phyloP scores from a whole-genome alignment of 495 filamentous ascomycete species.

The Geopyxis carbonaria region DNA sequence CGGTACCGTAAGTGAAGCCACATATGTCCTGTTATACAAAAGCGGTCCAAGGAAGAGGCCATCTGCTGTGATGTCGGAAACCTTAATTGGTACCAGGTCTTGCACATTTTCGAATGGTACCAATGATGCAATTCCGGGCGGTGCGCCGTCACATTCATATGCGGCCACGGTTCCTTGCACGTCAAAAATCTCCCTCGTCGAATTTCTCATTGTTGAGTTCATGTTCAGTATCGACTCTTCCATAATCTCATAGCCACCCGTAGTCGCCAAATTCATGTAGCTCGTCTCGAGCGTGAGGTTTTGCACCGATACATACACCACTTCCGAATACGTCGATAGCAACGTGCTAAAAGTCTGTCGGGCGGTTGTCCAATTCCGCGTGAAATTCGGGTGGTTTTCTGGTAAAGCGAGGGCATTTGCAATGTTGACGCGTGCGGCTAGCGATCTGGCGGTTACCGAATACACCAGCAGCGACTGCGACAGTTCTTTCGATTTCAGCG shows the following conservation, averaged over 20 bases:
- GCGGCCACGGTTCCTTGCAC: constrained; percentile 5
- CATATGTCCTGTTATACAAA: constrained; percentile 35
- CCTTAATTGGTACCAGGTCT: neutral
- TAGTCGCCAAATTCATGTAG: constrained; percentile 3
- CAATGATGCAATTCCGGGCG: constrained; percentile 15
- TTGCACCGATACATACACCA: constrained; percentile 6
- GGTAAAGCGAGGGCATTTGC: constrained; percentile 4
- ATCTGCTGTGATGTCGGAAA: constrained; percentile 17
- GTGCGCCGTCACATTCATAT: constrained; percentile 29
- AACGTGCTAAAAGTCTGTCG: constrained; percentile 2
- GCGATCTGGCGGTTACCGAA: neutral
- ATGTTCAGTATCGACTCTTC: too few species aligned
- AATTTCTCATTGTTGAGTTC: too few species aligned
- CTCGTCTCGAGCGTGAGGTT: constrained; percentile 3
- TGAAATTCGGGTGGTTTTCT: constrained; percentile 1
- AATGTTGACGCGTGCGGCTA: constrained; percentile 5
- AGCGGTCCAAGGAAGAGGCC: constrained; percentile 40
- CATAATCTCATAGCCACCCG: neutral
- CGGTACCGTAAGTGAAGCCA: constrained; percentile 47
- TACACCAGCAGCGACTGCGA: constrained; percentile 2
- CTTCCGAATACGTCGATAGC: constrained; percentile 4
- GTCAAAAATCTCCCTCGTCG: constrained; percentile 34
- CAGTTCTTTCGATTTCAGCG: constrained; percentile 5
- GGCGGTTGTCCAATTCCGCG: constrained; percentile 2
- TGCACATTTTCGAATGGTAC: constrained; percentile 30